Evolutionary conservation across 345 rosid species (phyloP).

Genomic region (Psidium friedrichsthalianum): DNA sequence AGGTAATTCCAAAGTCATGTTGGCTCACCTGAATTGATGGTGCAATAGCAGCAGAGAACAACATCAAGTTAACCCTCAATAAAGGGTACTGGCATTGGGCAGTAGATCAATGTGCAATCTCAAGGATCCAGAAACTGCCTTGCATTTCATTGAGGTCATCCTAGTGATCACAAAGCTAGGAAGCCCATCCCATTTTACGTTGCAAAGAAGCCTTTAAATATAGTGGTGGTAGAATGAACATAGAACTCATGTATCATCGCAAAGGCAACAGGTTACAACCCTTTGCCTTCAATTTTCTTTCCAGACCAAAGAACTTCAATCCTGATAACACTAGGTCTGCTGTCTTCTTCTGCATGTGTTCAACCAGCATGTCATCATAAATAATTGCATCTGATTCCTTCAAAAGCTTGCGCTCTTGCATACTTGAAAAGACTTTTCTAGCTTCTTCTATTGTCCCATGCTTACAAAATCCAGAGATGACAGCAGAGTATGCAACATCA

Average conservation of each 20-base stretch:
- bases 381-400: slow-evolving; percentile 60
- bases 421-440: slow-evolving; percentile 49
- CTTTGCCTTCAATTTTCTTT: slow-evolving; percentile 68
- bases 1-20: background rate
- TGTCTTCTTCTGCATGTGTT: slow-evolving; percentile 73
- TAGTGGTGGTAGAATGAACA: background rate
- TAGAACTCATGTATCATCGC: background rate
- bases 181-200: background rate
- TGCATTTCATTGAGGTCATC: background rate
- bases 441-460: slow-evolving; percentile 71
- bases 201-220: background rate
- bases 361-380: slow-evolving; percentile 68
- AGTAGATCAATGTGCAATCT: background rate
- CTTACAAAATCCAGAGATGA: slow-evolving; percentile 68
- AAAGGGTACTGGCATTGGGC: background rate
- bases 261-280: slow-evolving; percentile 24
- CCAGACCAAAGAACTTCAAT: slow-evolving; percentile 78
- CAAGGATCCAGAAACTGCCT: background rate
- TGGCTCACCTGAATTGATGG: background rate
- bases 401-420: slow-evolving; percentile 39
- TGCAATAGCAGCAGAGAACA: background rate
- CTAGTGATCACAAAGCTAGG: background rate
- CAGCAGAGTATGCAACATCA: slow-evolving; percentile 52
- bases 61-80: background rate
- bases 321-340: slow-evolving; percentile 72